A percentile compares a stretch with the other conserved stretches of the same genome.
These are phyloP conservation scores for Nannochloris sp. DNA, from an alignment of 139 green algal genomes.

Conservation along the genomic window DNA sequence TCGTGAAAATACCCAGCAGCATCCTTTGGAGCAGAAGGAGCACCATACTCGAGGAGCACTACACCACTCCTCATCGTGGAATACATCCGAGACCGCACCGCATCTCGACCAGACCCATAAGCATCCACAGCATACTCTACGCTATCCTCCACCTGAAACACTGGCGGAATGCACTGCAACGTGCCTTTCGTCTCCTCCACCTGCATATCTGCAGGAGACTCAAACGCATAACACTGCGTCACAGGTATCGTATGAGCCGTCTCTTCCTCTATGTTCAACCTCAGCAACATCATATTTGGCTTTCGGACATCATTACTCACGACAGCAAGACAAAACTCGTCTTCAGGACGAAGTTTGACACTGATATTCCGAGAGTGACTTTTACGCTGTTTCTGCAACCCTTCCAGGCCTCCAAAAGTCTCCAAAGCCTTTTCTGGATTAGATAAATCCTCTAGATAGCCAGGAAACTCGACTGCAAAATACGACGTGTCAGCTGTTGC, in stretches of 20 bases:
- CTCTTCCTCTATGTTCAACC: not conserved
- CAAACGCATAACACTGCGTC: no score
- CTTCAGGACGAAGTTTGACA: conserved; percentile 14
- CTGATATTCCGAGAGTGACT: conserved; percentile 10
- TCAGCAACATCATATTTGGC: not conserved
- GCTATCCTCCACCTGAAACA: not conserved
- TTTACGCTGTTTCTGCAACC: conserved; percentile 13
- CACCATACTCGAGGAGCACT: not conserved
- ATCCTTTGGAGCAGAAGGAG: not conserved
- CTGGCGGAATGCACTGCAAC: not conserved
- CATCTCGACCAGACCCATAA: not conserved
- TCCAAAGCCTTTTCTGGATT: conserved; percentile 10
- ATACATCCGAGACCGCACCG: not conserved
- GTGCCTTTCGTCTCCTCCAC: not conserved
- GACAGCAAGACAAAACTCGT: conserved; percentile 13
- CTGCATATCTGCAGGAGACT: conserved; percentile 1
- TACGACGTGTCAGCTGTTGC: not conserved
- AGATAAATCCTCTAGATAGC: conserved; percentile 13
- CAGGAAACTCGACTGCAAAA: conserved; percentile 23
- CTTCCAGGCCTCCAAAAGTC: conserved; percentile 18
- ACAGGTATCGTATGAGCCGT: no score
- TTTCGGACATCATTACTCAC: not conserved
- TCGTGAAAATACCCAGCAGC: no score
- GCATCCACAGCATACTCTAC: not conserved
- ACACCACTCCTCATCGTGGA: not conserved